These are phyloP conservation scores for Blastobotrys ciferrii DNA, from an alignment of 1,139 yeast species.

Conservation along the genomic window DNA sequence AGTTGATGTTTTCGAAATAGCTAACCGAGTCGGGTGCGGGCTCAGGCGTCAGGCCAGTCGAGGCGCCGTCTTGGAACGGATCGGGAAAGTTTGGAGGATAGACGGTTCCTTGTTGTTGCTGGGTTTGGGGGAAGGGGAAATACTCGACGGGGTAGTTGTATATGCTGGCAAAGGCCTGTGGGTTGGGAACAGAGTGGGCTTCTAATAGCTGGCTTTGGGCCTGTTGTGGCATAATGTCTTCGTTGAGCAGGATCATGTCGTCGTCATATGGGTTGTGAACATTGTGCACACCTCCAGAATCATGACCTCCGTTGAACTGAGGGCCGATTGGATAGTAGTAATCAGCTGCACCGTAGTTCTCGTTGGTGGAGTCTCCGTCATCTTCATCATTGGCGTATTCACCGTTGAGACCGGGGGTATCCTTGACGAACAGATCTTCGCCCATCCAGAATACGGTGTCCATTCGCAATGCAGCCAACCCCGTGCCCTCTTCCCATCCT, in stretches of 20 bases:
- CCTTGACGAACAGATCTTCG: constrained; percentile 22
- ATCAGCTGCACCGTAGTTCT: constrained; percentile 9
- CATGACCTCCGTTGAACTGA: constrained; percentile 13
- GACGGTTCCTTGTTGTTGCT: constrained; percentile 14
- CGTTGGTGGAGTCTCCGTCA: constrained; percentile 4
- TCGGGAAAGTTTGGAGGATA: constrained; percentile 17
- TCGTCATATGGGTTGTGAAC: constrained; percentile 16
- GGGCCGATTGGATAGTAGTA: constrained; percentile 15
- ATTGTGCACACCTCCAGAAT: constrained; percentile 10
- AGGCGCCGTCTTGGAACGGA: constrained; percentile 16
- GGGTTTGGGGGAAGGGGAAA: background rate
- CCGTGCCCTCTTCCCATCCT: constrained; percentile 41
- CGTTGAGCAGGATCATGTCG: constrained; percentile 27
- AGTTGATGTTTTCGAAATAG: constrained; percentile 1
- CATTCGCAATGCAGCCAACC: constrained; percentile 37
- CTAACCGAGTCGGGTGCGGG: constrained; percentile 13
- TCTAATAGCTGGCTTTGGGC: constrained; percentile 27
- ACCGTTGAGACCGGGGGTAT: constrained; percentile 18
- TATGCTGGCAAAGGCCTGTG: constrained; percentile 4
- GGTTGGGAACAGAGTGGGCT: constrained; percentile 5
- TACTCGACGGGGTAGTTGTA: constrained; percentile 3
- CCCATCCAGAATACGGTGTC: constrained; percentile 38
- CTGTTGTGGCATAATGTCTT: constrained; percentile 30
- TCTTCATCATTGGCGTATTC: constrained; percentile 13
- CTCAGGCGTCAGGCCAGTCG: constrained; percentile 18